Evolutionary conservation across 2,329 filamentous ascomycete species (phyloP).

Genomic region (Trichoderma sp.): DNA sequence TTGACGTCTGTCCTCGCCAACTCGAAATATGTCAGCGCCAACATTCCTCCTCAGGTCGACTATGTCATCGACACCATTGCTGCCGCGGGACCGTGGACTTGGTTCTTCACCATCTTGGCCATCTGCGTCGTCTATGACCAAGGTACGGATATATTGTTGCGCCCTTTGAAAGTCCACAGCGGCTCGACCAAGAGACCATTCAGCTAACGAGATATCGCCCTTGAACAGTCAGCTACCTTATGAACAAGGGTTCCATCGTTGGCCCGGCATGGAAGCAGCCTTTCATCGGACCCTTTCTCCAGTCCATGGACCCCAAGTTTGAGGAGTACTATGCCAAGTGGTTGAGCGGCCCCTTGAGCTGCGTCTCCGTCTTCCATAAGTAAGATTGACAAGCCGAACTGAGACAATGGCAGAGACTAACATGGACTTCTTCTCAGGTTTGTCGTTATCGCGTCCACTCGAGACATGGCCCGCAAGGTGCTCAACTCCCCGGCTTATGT

Average conservation of each 20-base stretch:
- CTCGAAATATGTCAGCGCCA: constrained; percentile 50
- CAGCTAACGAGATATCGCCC: not conserved
- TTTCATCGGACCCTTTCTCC: constrained; percentile 92
- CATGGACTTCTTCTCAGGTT: constrained; percentile 57
- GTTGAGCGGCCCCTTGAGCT: constrained; percentile 86
- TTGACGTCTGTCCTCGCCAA: constrained; percentile 68
- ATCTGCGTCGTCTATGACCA: constrained; percentile 83
- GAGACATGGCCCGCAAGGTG: constrained; percentile 93
- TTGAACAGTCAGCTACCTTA: constrained; percentile 66
- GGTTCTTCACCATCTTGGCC: constrained; percentile 68
- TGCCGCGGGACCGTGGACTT: constrained; percentile 58
- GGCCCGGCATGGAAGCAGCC: constrained; percentile 75
- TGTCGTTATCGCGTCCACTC: constrained; percentile 91
- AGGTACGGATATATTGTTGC: constrained; percentile 53
- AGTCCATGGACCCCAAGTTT: constrained; percentile 90
- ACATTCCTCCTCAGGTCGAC: constrained; percentile 56
- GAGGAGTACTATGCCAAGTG: constrained; percentile 90
- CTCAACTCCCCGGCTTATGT: constrained; percentile 91
- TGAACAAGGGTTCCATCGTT: constrained; percentile 71
- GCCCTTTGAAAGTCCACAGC: not conserved
- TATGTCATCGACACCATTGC: constrained; percentile 54
- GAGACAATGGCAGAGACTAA: not conserved
- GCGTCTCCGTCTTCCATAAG: constrained; percentile 99
- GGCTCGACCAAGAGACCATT: not conserved
- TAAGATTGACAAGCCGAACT: constrained; percentile 43